phyloP scores from a whole-genome alignment of 2,329 filamentous ascomycete genomes.

The Aureobasidium sp. region DNA sequence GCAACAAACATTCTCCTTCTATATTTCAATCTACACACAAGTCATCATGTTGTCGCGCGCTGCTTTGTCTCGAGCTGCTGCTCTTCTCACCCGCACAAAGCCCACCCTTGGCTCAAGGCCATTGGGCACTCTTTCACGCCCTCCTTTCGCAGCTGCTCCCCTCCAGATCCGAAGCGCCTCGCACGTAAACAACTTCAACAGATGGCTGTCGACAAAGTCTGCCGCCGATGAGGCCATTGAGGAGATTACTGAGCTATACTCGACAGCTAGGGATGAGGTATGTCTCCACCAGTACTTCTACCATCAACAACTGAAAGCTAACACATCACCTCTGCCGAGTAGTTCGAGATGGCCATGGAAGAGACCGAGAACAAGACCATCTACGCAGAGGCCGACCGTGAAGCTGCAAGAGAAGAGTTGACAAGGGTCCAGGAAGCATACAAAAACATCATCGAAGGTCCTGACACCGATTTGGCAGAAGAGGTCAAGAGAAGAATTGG shows the following conservation, averaged over 20 bases:
- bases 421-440: constrained; percentile 44
- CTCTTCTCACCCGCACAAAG: constrained; percentile 18
- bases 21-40: background rate
- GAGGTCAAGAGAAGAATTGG: constrained; percentile 47
- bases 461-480: constrained; percentile 37
- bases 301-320: background rate
- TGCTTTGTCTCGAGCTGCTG: constrained; percentile 19
- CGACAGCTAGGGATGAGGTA: constrained; percentile 32
- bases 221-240: constrained; percentile 34
- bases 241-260: constrained; percentile 36
- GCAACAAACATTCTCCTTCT: too few relatives aligned
- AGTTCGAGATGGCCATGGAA: constrained; percentile 46
- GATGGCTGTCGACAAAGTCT: constrained; percentile 26
- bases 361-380: constrained; percentile 49
- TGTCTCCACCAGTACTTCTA: background rate
- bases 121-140: constrained; percentile 18
- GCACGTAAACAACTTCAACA: constrained; percentile 21
- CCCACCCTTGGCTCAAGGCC: constrained; percentile 13
- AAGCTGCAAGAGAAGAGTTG: constrained; percentile 47
- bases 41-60: constrained; percentile 6
- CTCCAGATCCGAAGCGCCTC: constrained; percentile 21
- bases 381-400: constrained; percentile 49
- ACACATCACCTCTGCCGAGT: background rate
- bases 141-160: background rate
- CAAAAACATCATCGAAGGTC: constrained; percentile 35